Evolutionary conservation across 805 yeast species (phyloP).

Genomic region (Lachancea sp.): DNA sequence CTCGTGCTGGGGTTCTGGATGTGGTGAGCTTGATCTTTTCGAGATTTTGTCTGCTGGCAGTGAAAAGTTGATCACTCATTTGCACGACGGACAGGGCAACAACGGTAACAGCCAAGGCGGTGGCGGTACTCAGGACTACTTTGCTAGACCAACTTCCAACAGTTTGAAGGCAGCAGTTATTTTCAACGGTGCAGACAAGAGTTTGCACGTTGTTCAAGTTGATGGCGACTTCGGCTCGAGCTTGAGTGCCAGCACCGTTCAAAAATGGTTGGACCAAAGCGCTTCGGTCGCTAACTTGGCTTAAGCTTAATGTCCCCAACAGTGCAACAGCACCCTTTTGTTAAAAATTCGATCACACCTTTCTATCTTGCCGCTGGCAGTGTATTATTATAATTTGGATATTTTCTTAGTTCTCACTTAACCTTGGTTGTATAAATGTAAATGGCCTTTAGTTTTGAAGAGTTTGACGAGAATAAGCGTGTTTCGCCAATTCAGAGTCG

Average conservation of each 20-base stretch:
- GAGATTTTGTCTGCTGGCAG: slow-evolving; percentile 80
- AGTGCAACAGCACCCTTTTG: not conserved
- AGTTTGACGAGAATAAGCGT: too few species aligned
- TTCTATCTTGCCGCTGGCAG: slow-evolving; percentile 1
- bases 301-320: not conserved
- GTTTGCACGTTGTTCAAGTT: slow-evolving; percentile 54
- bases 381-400: slow-evolving; percentile 7
- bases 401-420: not conserved
- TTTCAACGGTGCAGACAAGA: slow-evolving; percentile 45
- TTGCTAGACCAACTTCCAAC: slow-evolving; percentile 71
- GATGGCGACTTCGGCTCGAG: slow-evolving; percentile 51
- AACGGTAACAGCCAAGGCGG: slow-evolving; percentile 58
- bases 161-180: slow-evolving; percentile 87
- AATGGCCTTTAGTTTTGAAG: too few species aligned
- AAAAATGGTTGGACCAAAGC: slow-evolving; percentile 46
- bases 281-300: slow-evolving; percentile 43
- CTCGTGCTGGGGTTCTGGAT: slow-evolving; percentile 95
- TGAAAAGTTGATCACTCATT: slow-evolving; percentile 65
- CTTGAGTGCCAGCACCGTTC: slow-evolving; percentile 51
- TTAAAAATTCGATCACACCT: not conserved
- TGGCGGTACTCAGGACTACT: slow-evolving; percentile 84
- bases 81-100: slow-evolving; percentile 79
- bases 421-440: not conserved
- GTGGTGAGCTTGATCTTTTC: slow-evolving; percentile 96
- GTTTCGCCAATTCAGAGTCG: too few species aligned